Percentiles rank a stretch among this genome's conserved stretches.
phyloP scores from a whole-genome alignment of 768 basidiomycete genomes.

The Mycena vulgaris region DNA sequence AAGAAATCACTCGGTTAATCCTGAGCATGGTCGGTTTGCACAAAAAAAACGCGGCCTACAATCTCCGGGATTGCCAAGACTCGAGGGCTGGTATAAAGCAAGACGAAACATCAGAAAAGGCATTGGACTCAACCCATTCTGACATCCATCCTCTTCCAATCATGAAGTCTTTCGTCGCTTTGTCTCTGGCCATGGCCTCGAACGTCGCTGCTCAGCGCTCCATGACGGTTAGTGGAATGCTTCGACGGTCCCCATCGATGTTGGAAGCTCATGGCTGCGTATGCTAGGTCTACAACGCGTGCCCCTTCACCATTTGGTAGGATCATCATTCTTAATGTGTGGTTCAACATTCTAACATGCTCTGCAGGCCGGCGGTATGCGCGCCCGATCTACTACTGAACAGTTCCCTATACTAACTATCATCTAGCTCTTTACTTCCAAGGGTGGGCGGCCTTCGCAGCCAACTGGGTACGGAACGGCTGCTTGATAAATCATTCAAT shows the following conservation, averaged over 20 bases:
- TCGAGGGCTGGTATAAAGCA: background rate
- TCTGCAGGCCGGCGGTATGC: constrained; percentile 46
- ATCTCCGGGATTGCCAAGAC: no score
- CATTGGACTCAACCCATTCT: background rate
- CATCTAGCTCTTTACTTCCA: constrained; percentile 30
- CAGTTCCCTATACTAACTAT: no score
- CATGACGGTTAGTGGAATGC: constrained; percentile 9
- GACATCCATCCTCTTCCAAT: background rate
- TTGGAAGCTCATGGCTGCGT: background rate
- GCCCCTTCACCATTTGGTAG: constrained; percentile 34
- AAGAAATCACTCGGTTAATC: no score
- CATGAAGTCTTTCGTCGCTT: constrained; percentile 39
- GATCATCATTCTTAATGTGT: background rate
- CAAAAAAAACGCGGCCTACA: no score
- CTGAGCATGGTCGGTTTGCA: no score
- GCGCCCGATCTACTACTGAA: background rate
- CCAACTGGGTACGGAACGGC: constrained; percentile 16
- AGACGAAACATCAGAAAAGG: background rate
- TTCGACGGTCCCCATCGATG: background rate
- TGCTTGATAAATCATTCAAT: background rate
- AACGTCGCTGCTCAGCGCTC: constrained; percentile 12
- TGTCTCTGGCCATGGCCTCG: constrained; percentile 26
- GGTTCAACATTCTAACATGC: constrained; percentile 35
- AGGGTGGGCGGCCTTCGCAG: constrained; percentile 26
- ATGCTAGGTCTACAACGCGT: constrained; percentile 26